Percentiles rank a stretch among this genome's conserved stretches.
These are phyloP conservation scores for Glebionis coronaria DNA, from an alignment of 129 eudicot genomes.

Conservation along the genomic window DNA sequence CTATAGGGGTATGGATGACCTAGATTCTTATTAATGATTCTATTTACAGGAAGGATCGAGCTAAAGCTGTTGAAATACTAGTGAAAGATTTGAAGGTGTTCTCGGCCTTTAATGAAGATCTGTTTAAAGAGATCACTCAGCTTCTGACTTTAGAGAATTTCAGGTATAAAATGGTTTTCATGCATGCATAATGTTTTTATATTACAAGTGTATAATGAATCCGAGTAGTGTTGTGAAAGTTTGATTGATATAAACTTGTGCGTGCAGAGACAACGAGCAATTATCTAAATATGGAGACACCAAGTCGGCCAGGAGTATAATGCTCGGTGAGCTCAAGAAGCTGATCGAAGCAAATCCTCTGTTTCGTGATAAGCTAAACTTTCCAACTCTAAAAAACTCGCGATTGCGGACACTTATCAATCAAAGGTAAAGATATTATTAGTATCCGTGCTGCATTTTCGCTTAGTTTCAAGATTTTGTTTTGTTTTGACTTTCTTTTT, in stretches of 20 bases:
- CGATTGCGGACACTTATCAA: slow-evolving; percentile 74
- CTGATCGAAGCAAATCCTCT: slow-evolving; percentile 57
- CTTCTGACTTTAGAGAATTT: slow-evolving; percentile 71
- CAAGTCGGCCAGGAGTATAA: slow-evolving; percentile 60
- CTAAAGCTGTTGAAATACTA: slow-evolving; percentile 72
- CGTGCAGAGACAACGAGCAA: slow-evolving; percentile 55
- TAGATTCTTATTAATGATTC: slow-evolving; percentile 5
- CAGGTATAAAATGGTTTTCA: slow-evolving; percentile 31
- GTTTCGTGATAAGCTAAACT: slow-evolving; percentile 58
- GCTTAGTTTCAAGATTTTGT: slow-evolving; percentile 3
- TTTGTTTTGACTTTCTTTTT: slow-evolving; percentile 15
- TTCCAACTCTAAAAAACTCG: slow-evolving; percentile 63
- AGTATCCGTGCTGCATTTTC: neutral
- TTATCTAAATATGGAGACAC: slow-evolving; percentile 62
- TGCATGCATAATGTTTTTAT: neutral
- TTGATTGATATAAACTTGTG: neutral
- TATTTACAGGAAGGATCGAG: slow-evolving; percentile 62
- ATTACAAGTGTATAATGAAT: neutral
- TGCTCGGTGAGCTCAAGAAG: slow-evolving; percentile 63
- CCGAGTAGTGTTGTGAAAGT: slow-evolving; percentile 2
- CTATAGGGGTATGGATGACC: neutral
- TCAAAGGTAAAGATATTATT: slow-evolving; percentile 51
- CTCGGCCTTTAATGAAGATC: slow-evolving; percentile 74
- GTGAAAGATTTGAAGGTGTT: slow-evolving; percentile 81
- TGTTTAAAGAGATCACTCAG: slow-evolving; percentile 73